These are phyloP conservation scores for Magnolia changhungtana DNA, from an alignment of 164 flowering plant species.

Conservation along the genomic window DNA sequence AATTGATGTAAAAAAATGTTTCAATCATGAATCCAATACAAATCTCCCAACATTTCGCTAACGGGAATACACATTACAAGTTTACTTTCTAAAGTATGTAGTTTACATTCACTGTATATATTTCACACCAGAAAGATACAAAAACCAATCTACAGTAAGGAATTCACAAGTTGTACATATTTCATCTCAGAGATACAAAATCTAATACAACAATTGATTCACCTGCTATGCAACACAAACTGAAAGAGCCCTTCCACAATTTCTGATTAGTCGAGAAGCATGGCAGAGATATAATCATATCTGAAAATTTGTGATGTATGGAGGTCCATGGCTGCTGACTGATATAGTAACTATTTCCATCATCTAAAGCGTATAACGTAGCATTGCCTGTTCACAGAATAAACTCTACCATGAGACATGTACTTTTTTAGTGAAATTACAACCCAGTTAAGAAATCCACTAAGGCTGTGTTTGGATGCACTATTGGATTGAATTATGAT, in stretches of 20 bases:
- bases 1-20: too few species aligned
- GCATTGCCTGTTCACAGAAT: conserved; percentile 55
- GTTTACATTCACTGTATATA: too few species aligned
- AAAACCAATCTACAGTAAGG: conserved; percentile 4
- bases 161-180: not conserved
- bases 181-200: not conserved
- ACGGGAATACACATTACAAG: too few species aligned
- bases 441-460: too few species aligned
- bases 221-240: too few species aligned
- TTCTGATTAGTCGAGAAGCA: too few species aligned
- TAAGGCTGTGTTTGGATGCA: too few species aligned
- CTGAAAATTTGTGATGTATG: not conserved
- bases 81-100: too few species aligned
- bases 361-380: conserved; percentile 51
- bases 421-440: not conserved
- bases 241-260: not conserved
- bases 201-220: not conserved
- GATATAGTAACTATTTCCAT: not conserved
- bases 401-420: not conserved
- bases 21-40: too few species aligned
- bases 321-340: not conserved
- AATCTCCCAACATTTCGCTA: too few species aligned
- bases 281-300: not conserved
- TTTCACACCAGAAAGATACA: too few species aligned
- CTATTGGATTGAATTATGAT: too few species aligned